A percentile compares a stretch with the other conserved stretches of the same genome.
phyloP scores from a whole-genome alignment of 2,329 filamentous ascomycete genomes.

The Drechslerella dactyloides region DNA sequence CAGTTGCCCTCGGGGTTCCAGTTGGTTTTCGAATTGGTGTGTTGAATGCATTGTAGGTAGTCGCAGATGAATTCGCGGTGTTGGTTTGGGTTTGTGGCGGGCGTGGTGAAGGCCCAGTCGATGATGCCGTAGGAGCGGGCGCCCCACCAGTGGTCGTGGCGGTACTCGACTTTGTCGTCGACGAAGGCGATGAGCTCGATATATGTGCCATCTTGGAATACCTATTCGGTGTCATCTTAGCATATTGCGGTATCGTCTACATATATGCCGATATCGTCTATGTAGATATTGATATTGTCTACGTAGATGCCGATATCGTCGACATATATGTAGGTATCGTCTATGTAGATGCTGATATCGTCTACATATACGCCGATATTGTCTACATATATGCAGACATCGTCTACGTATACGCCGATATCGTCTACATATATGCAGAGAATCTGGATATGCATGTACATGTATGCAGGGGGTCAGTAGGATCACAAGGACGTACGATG shows the following conservation, averaged over 20 bases:
- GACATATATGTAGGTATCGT: not conserved
- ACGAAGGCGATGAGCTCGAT: slow-evolving; percentile 71
- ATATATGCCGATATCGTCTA: not conserved
- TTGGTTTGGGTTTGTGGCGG: slow-evolving; percentile 60
- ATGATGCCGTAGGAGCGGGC: slow-evolving; percentile 63
- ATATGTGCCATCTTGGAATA: slow-evolving; percentile 70
- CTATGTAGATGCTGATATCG: no score
- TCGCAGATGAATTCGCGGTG: slow-evolving; percentile 57
- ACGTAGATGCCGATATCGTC: not conserved
- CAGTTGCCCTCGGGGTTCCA: no score
- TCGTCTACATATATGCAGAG: not conserved
- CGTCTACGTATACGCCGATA: not conserved
- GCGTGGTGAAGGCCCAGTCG: slow-evolving; percentile 68
- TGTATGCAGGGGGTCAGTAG: not conserved
- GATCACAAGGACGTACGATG: slow-evolving; percentile 57
- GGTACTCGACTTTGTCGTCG: slow-evolving; percentile 58
- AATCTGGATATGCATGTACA: not conserved
- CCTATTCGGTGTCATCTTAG: slow-evolving; percentile 6
- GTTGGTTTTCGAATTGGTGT: not conserved
- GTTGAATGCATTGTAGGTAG: no score
- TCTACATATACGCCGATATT: not conserved
- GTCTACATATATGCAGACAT: not conserved
- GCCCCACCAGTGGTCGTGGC: slow-evolving; percentile 67
- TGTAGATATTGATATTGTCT: not conserved
- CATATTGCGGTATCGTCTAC: not conserved